Evolutionary conservation across 768 basidiomycete species (phyloP).

Genomic region (Mycena leptocephala): DNA sequence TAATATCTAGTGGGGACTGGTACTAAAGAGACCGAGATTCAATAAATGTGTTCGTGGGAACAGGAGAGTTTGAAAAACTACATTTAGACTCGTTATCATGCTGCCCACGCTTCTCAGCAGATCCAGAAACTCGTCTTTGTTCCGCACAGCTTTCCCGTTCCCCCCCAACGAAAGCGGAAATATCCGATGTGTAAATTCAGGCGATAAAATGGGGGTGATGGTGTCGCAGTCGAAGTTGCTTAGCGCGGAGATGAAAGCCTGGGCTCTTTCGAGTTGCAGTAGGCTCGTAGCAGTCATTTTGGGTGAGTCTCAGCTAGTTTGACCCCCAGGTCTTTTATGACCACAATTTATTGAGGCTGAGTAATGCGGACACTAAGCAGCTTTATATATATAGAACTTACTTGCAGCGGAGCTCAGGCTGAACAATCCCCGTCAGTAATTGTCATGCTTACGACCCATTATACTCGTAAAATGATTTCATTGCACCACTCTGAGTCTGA

Average conservation of each 20-base stretch:
- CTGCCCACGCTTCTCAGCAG: slow-evolving; percentile 7
- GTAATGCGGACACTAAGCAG: slow-evolving; percentile 14
- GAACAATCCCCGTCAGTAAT: slow-evolving; percentile 11
- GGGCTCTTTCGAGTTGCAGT: slow-evolving; percentile 16
- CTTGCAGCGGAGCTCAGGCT: neutral
- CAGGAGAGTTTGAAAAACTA: slow-evolving; percentile 7
- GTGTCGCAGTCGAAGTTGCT: too few species aligned
- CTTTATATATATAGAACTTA: slow-evolving; percentile 3
- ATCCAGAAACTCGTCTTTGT: too few species aligned
- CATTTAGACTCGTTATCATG: slow-evolving; percentile 21
- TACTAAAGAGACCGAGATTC: slow-evolving; percentile 8
- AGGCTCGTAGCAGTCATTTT: slow-evolving; percentile 12
- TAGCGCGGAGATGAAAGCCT: too few species aligned
- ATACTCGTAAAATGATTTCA: slow-evolving; percentile 1
- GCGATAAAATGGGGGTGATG: too few species aligned
- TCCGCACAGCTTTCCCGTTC: too few species aligned
- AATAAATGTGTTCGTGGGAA: slow-evolving; percentile 9
- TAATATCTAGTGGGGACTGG: slow-evolving; percentile 14
- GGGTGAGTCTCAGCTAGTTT: slow-evolving; percentile 9
- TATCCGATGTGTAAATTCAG: too few species aligned
- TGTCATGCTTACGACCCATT: slow-evolving; percentile 8
- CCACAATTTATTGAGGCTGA: slow-evolving; percentile 9
- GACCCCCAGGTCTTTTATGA: slow-evolving; percentile 14
- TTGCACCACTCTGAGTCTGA: too few species aligned
- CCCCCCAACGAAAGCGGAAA: too few species aligned